These are phyloP conservation scores for Aureobasidium sp. DNA, from an alignment of 2,329 filamentous ascomycete genomes.

Conservation along the genomic window DNA sequence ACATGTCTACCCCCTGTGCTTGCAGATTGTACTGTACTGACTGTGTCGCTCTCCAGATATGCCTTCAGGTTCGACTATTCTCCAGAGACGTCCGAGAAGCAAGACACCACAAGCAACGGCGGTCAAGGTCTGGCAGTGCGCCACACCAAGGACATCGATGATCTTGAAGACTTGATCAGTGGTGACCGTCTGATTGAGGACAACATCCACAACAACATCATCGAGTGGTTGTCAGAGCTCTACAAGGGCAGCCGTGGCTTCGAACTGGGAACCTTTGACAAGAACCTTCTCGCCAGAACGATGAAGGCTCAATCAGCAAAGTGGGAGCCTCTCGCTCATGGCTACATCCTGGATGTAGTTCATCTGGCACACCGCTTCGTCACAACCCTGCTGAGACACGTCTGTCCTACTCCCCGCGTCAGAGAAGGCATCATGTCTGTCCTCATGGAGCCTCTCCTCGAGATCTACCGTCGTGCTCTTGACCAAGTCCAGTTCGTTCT, in stretches of 20 bases:
- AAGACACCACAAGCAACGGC: neutral
- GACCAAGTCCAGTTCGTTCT: constrained; percentile 48
- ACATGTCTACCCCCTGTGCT: neutral
- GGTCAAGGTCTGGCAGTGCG: neutral
- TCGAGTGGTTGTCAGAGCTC: constrained; percentile 38
- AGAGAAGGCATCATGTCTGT: constrained; percentile 36
- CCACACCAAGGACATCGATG: neutral
- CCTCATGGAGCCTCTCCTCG: constrained; percentile 41
- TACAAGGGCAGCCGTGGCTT: constrained; percentile 45
- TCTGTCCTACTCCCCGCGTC: constrained; percentile 42
- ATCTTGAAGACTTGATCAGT: constrained; percentile 9
- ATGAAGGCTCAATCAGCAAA: constrained; percentile 51
- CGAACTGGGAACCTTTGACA: constrained; percentile 46
- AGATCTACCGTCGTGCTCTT: constrained; percentile 43
- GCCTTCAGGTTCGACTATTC: constrained; percentile 3
- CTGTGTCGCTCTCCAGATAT: neutral
- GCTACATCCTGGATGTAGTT: constrained; percentile 48
- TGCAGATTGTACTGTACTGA: neutral
- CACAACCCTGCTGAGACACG: constrained; percentile 32
- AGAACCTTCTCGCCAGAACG: constrained; percentile 35
- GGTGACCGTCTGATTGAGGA: neutral
- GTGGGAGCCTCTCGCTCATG: constrained; percentile 44
- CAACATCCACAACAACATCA: constrained; percentile 29
- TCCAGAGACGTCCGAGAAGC: neutral
- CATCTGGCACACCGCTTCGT: constrained; percentile 49